A percentile compares a stretch with the other conserved stretches of the same genome.
Evolutionary conservation across 106 monocot species (phyloP).

Genomic region (Dactylorhiza incarnata): DNA sequence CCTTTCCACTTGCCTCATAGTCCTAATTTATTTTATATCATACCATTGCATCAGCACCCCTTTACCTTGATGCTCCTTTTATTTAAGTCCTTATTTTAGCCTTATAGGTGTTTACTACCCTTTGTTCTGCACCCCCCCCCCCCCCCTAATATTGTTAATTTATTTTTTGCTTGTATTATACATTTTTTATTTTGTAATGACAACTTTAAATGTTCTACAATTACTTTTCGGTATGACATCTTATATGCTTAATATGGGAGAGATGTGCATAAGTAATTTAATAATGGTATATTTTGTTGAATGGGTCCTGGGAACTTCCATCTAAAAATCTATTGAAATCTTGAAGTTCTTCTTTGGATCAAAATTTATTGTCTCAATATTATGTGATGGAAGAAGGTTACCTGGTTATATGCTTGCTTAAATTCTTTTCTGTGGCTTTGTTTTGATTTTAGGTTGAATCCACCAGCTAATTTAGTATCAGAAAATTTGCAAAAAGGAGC

Average conservation of each 20-base stretch:
- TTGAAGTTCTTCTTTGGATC: background rate
- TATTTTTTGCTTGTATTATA: background rate
- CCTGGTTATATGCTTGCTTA: background rate
- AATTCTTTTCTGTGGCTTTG: slow-evolving; percentile 1
- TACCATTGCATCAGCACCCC: background rate
- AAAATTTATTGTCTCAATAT: background rate
- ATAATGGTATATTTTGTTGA: background rate
- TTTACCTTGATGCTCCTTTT: background rate
- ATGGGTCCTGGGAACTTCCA: background rate
- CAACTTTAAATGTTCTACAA: background rate
- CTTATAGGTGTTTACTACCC: background rate
- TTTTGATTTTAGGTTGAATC: slow-evolving; percentile 47
- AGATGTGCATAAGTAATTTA: background rate
- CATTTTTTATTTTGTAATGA: background rate
- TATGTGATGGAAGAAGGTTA: background rate
- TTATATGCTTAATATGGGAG: background rate
- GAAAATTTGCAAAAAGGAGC: slow-evolving; percentile 54
- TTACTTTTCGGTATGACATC: background rate
- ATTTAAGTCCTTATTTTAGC: background rate
- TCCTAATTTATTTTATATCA: too few relatives aligned
- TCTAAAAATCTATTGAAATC: background rate
- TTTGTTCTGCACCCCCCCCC: background rate
- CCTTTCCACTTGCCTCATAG: too few relatives aligned
- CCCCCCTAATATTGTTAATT: background rate
- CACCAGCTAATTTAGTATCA: slow-evolving; percentile 43